Evolutionary conservation across 2,329 filamentous ascomycete genomes (phyloP), one percentile per base, ranked within the genome.

Genomic region (Fusarium sarcochroum): DNA sequence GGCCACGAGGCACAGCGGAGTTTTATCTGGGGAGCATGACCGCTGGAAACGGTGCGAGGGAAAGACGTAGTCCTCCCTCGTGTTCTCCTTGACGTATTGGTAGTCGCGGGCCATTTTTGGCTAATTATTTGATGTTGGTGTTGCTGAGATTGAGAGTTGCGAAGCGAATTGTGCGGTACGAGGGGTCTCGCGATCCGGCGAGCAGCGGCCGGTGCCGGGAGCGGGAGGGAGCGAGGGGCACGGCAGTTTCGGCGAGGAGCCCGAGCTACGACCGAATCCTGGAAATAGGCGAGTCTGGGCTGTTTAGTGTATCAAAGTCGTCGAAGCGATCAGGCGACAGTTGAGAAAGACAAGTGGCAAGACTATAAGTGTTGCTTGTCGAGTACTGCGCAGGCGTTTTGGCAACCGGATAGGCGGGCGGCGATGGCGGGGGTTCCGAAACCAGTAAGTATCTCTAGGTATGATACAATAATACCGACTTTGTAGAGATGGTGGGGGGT

Each of bases 1-100:
- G 47, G 90, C 90, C 52, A 92, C 89, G 54, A 92, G 85, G 9
- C 91, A 87, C 40, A 92, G 83, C 15, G 65, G 90, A 89, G 30
- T 83, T 88, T 76, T 86, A 87, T 63, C 82, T 79, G 85, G 78
- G 66, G 89, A 84, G 50, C 81, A 84, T 42, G 82, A 82, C 66
- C 82, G 84, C 77, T 85, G 84, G 50, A 92, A 83, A 21, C 89
- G 83, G 70, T 87, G 81, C 21, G 83, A 81, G 11, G 90, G 90
- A 72, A 92, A 92, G 60, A 79, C 79, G 80, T 92, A 92, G 58
- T 63, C 74, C 47, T 75, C 72, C 35, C 69, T 75, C 7, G 77
- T 80, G 69, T 76, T 77, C 45, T 76, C 67, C 73, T 74, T 74
- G 50, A 79, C 77, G 55, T 74, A 78, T 66, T 76, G 64, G 55